These are phyloP conservation scores for Phytophthora tentaculata DNA, from an alignment of 352 stramenopile genomes.

Conservation along the genomic window DNA sequence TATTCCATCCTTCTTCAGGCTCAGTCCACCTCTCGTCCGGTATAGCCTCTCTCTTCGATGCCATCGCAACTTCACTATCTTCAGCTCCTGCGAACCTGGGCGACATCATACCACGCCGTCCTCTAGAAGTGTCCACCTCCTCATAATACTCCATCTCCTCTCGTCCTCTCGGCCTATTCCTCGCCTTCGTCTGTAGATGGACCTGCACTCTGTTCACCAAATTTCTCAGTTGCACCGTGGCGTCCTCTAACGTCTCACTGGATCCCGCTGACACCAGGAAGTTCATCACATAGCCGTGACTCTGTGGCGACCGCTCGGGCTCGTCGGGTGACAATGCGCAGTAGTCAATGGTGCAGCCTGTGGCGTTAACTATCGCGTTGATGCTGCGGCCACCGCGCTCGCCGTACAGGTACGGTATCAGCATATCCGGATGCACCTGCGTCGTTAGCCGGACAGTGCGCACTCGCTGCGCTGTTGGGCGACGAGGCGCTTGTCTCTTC, in stretches of 20 bases:
- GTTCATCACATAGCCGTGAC: constrained; percentile 52
- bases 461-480: constrained; percentile 42
- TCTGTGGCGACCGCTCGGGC: constrained; percentile 33
- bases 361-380: constrained; percentile 54
- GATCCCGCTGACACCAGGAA: constrained; percentile 64
- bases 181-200: constrained; percentile 56
- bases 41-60: constrained; percentile 9
- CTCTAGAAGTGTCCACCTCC: constrained; percentile 9
- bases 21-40: constrained; percentile 15
- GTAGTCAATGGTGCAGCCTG: constrained; percentile 68
- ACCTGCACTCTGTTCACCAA: constrained; percentile 59
- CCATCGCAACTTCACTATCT: neutral
- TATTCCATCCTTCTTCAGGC: constrained; percentile 10
- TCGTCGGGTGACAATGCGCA: constrained; percentile 65
- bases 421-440: constrained; percentile 51
- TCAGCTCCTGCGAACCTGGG: constrained; percentile 5
- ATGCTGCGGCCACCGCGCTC: constrained; percentile 56
- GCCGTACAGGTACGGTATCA: constrained; percentile 68
- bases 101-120: constrained; percentile 6
- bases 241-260: constrained; percentile 52
- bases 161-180: constrained; percentile 4
- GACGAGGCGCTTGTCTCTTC: neutral
- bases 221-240: constrained; percentile 42
- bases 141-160: neutral
- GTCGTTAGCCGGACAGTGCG: constrained; percentile 67